Evolutionary conservation across 108 stramenopile genomes (phyloP).

Genomic region (Cyclotella sp.): DNA sequence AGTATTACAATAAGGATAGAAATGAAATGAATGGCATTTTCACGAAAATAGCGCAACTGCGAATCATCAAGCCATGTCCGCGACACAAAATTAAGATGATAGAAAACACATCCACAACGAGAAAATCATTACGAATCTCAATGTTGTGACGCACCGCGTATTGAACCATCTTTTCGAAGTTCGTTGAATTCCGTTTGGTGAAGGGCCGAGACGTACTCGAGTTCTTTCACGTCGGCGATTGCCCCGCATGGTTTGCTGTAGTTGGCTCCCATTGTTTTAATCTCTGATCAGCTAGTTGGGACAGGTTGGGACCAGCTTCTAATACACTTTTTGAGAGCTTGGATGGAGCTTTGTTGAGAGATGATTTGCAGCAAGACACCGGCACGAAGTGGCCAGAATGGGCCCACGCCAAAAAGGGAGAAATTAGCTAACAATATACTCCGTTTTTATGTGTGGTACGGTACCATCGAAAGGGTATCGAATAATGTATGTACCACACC

Average conservation of each 20-base stretch:
- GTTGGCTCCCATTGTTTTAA: conserved; percentile 23
- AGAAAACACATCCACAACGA: background rate
- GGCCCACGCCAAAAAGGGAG: no score
- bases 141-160: conserved; percentile 23
- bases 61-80: background rate
- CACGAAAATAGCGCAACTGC: background rate
- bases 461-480: no score
- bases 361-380: no score
- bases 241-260: conserved; percentile 53
- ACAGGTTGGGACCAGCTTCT: background rate
- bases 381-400: no score
- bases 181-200: conserved; percentile 45
- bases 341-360: no score
- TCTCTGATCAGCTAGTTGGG: background rate
- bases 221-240: conserved; percentile 62
- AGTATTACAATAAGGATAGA: background rate
- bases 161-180: conserved; percentile 49
- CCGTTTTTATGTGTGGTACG: no score
- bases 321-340: no score
- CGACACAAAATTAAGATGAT: background rate
- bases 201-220: conserved; percentile 68
- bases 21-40: background rate
- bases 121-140: background rate
- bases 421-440: no score
- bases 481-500: no score